These are phyloP conservation scores for Populus hybrid DNA, from an alignment of 441 rosid species.

Conservation along the genomic window DNA sequence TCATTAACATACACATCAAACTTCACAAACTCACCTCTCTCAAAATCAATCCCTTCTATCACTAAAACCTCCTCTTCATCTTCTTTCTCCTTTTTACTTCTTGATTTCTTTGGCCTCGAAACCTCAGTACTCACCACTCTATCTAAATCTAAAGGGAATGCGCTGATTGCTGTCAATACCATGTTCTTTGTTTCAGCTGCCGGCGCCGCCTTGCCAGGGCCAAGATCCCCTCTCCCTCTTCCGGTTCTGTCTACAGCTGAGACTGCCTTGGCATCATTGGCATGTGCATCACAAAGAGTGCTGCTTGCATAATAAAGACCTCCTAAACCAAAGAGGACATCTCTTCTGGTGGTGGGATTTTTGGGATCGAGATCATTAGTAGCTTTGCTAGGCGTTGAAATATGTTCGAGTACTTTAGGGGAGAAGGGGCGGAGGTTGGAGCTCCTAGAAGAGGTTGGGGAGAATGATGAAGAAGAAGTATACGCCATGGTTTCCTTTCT, in stretches of 20 bases:
- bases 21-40: slow-evolving; percentile 33
- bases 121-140: slow-evolving; percentile 30
- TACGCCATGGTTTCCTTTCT: slow-evolving; percentile 28
- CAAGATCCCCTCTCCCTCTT: slow-evolving; percentile 36
- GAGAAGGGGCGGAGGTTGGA: neutral
- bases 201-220: slow-evolving; percentile 19
- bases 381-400: slow-evolving; percentile 16
- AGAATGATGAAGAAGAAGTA: slow-evolving; percentile 13
- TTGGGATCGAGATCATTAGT: slow-evolving; percentile 13
- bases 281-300: slow-evolving; percentile 22
- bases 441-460: neutral
- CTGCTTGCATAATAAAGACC: slow-evolving; percentile 26
- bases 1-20: slow-evolving; percentile 54
- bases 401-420: slow-evolving; percentile 23
- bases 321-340: slow-evolving; percentile 35
- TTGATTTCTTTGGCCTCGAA: slow-evolving; percentile 47
- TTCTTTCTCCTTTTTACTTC: slow-evolving; percentile 51
- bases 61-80: slow-evolving; percentile 54
- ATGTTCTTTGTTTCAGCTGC: slow-evolving; percentile 30
- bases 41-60: slow-evolving; percentile 42
- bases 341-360: slow-evolving; percentile 31
- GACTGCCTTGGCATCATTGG: too few relatives aligned
- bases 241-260: slow-evolving; percentile 27
- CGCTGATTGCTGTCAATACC: slow-evolving; percentile 6
- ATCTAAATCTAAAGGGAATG: slow-evolving; percentile 44